Conservation (phyloP, 805 yeast species). For the Cyberlindnera mrakii region DNA sequence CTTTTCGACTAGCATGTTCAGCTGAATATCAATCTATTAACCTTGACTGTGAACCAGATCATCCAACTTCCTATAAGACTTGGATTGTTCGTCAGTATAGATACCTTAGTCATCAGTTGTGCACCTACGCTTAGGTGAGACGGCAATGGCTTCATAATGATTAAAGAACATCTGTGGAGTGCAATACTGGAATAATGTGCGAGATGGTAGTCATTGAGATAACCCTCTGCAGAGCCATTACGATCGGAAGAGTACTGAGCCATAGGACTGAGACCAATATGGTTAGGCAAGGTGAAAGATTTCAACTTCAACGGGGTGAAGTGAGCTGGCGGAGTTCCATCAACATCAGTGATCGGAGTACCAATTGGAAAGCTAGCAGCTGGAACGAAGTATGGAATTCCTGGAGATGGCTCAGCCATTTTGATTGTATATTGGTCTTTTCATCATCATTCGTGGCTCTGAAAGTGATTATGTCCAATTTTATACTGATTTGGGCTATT, state of each 20-base stretch:
- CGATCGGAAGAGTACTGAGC: constrained; percentile 40
- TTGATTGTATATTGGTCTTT: no score
- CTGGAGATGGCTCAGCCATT: neutral
- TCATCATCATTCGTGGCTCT: no score
- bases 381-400: constrained; percentile 2
- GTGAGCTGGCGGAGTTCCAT: constrained; percentile 37
- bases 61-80: constrained; percentile 31
- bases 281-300: constrained; percentile 31
- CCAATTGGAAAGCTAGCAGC: neutral
- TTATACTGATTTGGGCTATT: no score
- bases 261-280: constrained; percentile 54
- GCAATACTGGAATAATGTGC: constrained; percentile 44
- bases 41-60: constrained; percentile 41
- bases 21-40: constrained; percentile 43
- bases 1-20: constrained; percentile 50
- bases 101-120: constrained; percentile 43
- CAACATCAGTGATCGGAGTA: neutral
- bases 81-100: constrained; percentile 44
- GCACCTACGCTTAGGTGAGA: constrained; percentile 34
- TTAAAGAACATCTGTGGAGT: constrained; percentile 42
- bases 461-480: no score
- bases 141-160: constrained; percentile 38
- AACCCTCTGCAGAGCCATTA: constrained; percentile 26
- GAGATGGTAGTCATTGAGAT: constrained; percentile 41
- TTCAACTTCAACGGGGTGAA: constrained; percentile 18